Evolutionary conservation across 2,329 filamentous ascomycete species (phyloP).

Genomic region (Epicoccum sorghinum): DNA sequence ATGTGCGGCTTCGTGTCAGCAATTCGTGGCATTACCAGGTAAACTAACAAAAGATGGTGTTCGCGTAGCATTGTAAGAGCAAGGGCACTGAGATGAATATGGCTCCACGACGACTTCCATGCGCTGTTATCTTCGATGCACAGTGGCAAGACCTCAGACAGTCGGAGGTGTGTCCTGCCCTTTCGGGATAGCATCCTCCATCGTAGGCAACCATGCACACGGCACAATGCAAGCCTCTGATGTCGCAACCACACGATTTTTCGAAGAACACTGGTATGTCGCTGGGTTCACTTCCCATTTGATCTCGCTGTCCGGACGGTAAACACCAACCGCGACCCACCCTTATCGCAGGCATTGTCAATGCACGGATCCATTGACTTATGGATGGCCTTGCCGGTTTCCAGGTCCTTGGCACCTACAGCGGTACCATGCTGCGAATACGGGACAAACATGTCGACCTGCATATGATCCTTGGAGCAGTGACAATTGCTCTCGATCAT

Average conservation of each 20-base stretch:
- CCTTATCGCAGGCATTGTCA: conserved; percentile 16
- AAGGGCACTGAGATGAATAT: not conserved
- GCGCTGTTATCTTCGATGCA: not conserved
- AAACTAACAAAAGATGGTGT: too few species aligned
- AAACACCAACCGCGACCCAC: conserved; percentile 10
- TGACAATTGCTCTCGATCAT: too few species aligned
- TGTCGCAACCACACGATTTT: not conserved
- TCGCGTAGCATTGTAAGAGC: not conserved
- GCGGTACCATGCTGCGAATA: not conserved
- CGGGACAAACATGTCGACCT: conserved; percentile 2
- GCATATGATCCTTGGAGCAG: not conserved
- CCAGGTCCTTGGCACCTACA: conserved; percentile 2
- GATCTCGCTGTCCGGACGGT: conserved; percentile 1
- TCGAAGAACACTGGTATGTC: not conserved
- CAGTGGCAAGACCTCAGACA: not conserved
- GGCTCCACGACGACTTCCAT: not conserved
- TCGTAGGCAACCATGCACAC: not conserved
- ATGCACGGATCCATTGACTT: not conserved
- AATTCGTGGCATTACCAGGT: too few species aligned
- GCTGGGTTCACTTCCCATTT: conserved; percentile 1
- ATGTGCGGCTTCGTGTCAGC: too few species aligned
- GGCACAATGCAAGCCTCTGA: conserved; percentile 8
- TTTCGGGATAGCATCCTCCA: not conserved
- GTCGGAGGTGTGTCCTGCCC: conserved; percentile 4
- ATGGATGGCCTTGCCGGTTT: not conserved